Evolutionary conservation across 768 basidiomycete species (phyloP).

Genomic region (Leucocoprinus birnbaumii): DNA sequence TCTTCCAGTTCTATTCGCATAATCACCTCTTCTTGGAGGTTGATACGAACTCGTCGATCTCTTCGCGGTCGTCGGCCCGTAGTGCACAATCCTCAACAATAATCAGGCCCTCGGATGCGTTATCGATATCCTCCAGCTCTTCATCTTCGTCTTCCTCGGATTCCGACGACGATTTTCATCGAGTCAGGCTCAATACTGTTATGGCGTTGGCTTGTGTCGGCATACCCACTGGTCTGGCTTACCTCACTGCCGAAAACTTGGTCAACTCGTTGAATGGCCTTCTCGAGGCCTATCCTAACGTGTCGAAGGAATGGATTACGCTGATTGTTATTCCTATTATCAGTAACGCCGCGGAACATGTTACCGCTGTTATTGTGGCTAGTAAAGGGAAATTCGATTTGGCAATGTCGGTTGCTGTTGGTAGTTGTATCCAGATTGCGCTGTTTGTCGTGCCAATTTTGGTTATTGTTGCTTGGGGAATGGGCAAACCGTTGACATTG

Average conservation of each 20-base stretch:
- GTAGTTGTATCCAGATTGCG: slow-evolving; percentile 24
- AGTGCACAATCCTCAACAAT: neutral
- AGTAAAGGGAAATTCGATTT: slow-evolving; percentile 40
- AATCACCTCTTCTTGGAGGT: slow-evolving; percentile 40
- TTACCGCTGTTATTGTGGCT: slow-evolving; percentile 40
- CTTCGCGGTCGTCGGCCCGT: slow-evolving; percentile 11
- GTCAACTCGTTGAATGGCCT: slow-evolving; percentile 39
- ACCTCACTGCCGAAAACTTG: slow-evolving; percentile 39
- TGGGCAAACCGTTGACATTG: slow-evolving; percentile 36
- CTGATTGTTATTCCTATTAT: slow-evolving; percentile 19
- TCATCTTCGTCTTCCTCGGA: slow-evolving; percentile 14
- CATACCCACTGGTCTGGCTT: slow-evolving; percentile 31
- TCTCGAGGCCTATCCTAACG: slow-evolving; percentile 29
- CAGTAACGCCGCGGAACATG: slow-evolving; percentile 39
- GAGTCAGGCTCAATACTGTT: slow-evolving; percentile 31
- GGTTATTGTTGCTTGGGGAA: slow-evolving; percentile 35
- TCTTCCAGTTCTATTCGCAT: slow-evolving; percentile 56
- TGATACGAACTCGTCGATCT: slow-evolving; percentile 20
- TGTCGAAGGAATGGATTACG: slow-evolving; percentile 42
- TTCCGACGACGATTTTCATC: slow-evolving; percentile 19
- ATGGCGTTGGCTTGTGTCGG: slow-evolving; percentile 29
- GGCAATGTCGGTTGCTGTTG: slow-evolving; percentile 40
- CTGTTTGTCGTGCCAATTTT: slow-evolving; percentile 37
- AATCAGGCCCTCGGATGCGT: slow-evolving; percentile 14
- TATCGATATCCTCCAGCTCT: slow-evolving; percentile 16